phyloP scores from a whole-genome alignment of 2,329 filamentous ascomycete species.

The Fusarium graminum region DNA sequence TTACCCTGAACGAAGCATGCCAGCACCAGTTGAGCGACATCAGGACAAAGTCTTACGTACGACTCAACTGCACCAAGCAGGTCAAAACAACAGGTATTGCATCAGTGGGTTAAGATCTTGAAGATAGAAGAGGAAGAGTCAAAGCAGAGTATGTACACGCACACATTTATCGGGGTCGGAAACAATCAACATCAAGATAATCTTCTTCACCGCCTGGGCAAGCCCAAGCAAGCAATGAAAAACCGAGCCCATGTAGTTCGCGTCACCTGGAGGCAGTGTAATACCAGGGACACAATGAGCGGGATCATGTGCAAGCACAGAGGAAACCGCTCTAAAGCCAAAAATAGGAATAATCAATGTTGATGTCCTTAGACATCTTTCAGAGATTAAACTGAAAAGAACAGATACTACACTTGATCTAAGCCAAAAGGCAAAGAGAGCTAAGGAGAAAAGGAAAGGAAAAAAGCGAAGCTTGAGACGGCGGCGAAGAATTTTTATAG shows the following conservation, averaged over 20 bases:
- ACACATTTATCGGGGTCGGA: no score
- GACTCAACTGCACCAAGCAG: neutral
- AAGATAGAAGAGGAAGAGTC: no score
- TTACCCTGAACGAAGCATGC: constrained; percentile 67
- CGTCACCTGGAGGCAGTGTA: constrained; percentile 59
- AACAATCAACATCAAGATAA: neutral
- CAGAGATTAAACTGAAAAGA: constrained; percentile 98
- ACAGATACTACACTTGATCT: constrained; percentile 97
- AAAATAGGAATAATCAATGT: constrained; percentile 84
- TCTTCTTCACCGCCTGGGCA: constrained; percentile 54
- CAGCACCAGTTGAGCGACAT: neutral
- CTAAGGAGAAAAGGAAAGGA: constrained; percentile 54
- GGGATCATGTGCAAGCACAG: constrained; percentile 56
- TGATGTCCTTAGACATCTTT: constrained; percentile 79
- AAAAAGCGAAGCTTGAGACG: constrained; percentile 34
- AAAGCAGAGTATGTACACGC: no score
- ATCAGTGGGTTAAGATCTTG: no score
- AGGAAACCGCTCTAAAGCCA: constrained; percentile 51
- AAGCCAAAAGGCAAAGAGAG: constrained; percentile 73
- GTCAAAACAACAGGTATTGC: no score
- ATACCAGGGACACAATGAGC: constrained; percentile 57
- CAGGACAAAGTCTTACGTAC: no score
- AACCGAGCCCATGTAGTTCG: constrained; percentile 48
- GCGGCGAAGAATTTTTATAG: constrained; percentile 43
- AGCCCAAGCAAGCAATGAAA: constrained; percentile 55